phyloP scores from a whole-genome alignment of 2,329 filamentous ascomycete genomes.

The Ophiocordyceps camponoti-floridani region DNA sequence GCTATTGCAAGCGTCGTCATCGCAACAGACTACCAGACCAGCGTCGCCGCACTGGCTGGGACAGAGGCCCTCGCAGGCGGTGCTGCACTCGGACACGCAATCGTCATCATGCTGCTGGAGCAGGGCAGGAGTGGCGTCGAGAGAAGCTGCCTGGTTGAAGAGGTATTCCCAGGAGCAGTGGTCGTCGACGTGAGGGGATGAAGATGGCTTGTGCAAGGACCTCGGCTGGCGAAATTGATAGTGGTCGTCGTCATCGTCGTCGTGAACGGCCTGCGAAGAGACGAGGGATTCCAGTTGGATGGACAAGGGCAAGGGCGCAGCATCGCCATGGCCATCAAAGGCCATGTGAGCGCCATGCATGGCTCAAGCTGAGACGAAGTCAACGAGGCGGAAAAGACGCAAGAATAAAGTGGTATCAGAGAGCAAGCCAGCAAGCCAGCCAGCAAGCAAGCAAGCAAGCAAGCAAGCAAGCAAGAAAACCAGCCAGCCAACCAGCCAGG shows the following conservation, averaged over 20 bases:
- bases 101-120: constrained; percentile 7
- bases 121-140: background rate
- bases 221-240: no score
- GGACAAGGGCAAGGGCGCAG: background rate
- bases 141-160: background rate
- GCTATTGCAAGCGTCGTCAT: constrained; percentile 15
- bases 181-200: no score
- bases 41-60: constrained; percentile 17
- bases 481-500: no score
- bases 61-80: constrained; percentile 16
- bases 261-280: no score
- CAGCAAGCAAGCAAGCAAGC: no score
- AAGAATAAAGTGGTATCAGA: no score
- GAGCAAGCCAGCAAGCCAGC: background rate
- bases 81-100: constrained; percentile 15
- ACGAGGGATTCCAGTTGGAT: no score
- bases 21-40: constrained; percentile 18
- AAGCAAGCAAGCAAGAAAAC: no score
- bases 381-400: background rate
- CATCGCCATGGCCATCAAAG: background rate
- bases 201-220: no score
- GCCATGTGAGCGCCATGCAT: background rate
- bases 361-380: background rate
- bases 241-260: background rate
- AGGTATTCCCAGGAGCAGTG: no score